A percentile compares a stretch with the other conserved stretches of the same genome.
Evolutionary conservation across 371 early-diverging fungal species (phyloP).

Genomic region (Aphelidium insulamus): DNA sequence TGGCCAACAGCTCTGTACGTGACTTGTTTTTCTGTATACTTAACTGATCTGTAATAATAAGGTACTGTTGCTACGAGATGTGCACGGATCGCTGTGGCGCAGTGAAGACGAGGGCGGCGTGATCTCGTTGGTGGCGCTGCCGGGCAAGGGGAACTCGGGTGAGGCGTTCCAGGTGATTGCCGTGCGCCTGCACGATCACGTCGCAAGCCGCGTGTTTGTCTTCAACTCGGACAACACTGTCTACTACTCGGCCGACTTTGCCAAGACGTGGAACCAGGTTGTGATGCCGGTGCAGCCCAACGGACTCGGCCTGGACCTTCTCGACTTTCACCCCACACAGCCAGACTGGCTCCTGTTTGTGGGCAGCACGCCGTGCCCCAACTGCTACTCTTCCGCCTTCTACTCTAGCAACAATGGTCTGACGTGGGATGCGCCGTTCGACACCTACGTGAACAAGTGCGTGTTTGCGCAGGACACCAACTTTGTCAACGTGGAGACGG

Average conservation of each 20-base stretch:
- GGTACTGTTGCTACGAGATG: constrained; percentile 17
- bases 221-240: constrained; percentile 23
- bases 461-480: constrained; percentile 48
- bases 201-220: constrained; percentile 30
- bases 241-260: constrained; percentile 39
- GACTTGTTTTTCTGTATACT: no score
- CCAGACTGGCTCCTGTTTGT: constrained; percentile 57
- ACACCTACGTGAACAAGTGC: constrained; percentile 67
- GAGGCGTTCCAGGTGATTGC: constrained; percentile 7
- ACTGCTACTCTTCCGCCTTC: constrained; percentile 38
- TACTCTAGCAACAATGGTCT: constrained; percentile 43
- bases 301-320: constrained; percentile 18
- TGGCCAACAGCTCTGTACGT: no score
- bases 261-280: constrained; percentile 27
- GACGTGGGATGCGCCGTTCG: constrained; percentile 43
- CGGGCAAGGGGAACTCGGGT: constrained; percentile 27
- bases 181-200: constrained; percentile 22
- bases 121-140: constrained; percentile 7
- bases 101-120: constrained; percentile 43
- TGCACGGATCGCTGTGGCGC: constrained; percentile 31
- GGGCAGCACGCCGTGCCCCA: constrained; percentile 21
- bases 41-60: no score
- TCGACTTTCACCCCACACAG: constrained; percentile 65
- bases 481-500: constrained; percentile 27
- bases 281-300: constrained; percentile 37